Percentiles rank a stretch among this genome's conserved stretches.
These are phyloP conservation scores for Symbiodinium natans DNA, from an alignment of 73 alveolate species.

Conservation along the genomic window DNA sequence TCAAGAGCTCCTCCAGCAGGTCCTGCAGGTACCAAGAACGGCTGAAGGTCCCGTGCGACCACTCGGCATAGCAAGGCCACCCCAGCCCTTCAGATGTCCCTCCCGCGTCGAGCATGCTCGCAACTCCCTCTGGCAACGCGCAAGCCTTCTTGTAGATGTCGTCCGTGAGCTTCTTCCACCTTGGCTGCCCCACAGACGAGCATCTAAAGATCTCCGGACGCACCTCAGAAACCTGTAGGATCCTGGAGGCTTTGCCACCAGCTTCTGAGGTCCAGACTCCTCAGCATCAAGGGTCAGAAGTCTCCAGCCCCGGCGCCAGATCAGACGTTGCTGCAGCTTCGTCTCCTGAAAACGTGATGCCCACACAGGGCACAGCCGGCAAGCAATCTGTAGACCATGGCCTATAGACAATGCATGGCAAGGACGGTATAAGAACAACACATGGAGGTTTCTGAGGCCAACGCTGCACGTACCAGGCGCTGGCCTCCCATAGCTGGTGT, in stretches of 20 bases:
- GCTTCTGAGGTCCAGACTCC: neutral
- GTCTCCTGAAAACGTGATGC: slow-evolving; percentile 5
- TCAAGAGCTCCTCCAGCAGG: slow-evolving; percentile 80
- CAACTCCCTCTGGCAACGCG: neutral
- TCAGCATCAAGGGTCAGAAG: slow-evolving; percentile 80
- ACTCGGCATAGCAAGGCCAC: neutral
- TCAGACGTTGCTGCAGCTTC: slow-evolving; percentile 70
- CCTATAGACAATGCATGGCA: no score
- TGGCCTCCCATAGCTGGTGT: slow-evolving; percentile 66
- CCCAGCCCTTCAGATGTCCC: neutral
- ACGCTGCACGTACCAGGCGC: slow-evolving; percentile 62
- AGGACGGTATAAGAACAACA: no score
- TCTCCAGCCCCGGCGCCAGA: slow-evolving; percentile 93
- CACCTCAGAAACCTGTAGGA: neutral
- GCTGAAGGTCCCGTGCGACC: neutral
- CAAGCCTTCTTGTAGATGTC: slow-evolving; percentile 82
- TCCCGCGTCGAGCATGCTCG: no score
- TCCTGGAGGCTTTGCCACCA: neutral
- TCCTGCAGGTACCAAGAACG: neutral
- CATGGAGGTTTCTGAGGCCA: neutral
- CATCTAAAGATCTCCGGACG: neutral
- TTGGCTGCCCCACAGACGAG: neutral
- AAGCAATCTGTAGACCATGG: no score
- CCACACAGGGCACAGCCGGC: no score
- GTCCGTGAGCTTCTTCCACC: slow-evolving; percentile 76